A percentile compares a stretch with the other conserved stretches of the same genome.
Evolutionary conservation across 345 rosid species (phyloP).

Genomic region (Populus ilicifolia): DNA sequence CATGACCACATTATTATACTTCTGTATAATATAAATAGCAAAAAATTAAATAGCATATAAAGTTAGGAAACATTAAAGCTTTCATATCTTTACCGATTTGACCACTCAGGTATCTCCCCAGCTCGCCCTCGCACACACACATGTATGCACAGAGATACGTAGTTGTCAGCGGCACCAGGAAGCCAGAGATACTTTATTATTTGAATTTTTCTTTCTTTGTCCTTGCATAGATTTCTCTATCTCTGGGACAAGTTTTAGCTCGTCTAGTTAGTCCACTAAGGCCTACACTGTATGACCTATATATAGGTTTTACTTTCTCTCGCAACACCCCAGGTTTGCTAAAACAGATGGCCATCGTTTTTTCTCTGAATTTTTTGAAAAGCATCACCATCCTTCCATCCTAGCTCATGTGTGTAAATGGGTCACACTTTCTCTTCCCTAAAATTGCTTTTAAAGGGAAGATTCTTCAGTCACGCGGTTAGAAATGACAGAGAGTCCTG

Average conservation of each 20-base stretch:
- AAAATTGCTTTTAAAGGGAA: constrained; percentile 24
- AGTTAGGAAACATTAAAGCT: background rate
- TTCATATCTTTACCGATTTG: constrained; percentile 26
- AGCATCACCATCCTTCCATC: constrained; percentile 28
- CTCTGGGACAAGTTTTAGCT: constrained; percentile 15
- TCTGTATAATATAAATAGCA: background rate
- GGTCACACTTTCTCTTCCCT: constrained; percentile 9
- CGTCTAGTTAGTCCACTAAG: constrained; percentile 8
- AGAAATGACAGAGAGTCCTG: background rate
- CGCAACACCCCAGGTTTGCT: constrained; percentile 9
- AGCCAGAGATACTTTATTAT: constrained; percentile 39
- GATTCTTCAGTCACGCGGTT: constrained; percentile 5
- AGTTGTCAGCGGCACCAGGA: constrained; percentile 45
- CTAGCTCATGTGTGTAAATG: constrained; percentile 12
- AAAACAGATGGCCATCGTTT: constrained; percentile 27
- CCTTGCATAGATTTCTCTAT: constrained; percentile 13
- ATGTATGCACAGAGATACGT: constrained; percentile 31
- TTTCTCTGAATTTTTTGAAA: constrained; percentile 22
- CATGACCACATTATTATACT: background rate
- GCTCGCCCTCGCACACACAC: background rate
- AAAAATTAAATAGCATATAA: constrained; percentile 6
- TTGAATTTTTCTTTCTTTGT: constrained; percentile 21
- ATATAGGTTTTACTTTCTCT: constrained; percentile 6
- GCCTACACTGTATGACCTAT: background rate
- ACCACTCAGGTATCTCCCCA: constrained; percentile 31